A percentile compares a stretch with the other conserved stretches of the same genome.
These are phyloP conservation scores for Fusarium staphyleae DNA, from an alignment of 2,329 filamentous ascomycete genomes.

Conservation along the genomic window DNA sequence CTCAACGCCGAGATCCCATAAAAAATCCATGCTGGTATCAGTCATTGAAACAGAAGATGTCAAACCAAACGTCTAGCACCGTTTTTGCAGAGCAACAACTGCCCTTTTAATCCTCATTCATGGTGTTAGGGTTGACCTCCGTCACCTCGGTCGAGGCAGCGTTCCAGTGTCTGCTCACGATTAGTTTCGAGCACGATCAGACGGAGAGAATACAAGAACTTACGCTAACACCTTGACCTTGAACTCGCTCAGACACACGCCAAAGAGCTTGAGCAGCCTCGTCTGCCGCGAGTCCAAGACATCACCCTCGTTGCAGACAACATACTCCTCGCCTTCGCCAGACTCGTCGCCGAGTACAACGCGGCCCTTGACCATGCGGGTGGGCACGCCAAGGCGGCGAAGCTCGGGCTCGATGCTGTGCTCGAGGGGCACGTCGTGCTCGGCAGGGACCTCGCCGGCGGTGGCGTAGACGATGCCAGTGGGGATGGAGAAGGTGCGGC, in stretches of 20 bases:
- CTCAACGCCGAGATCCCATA: slow-evolving; percentile 48
- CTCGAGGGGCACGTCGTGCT: slow-evolving; percentile 85
- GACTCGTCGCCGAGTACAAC: slow-evolving; percentile 71
- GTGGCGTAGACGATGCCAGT: slow-evolving; percentile 81
- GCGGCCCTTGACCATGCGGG: slow-evolving; percentile 85
- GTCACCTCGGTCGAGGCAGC: slow-evolving; percentile 66
- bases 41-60: slow-evolving; percentile 43
- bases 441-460: slow-evolving; percentile 78
- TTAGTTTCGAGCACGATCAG: background rate
- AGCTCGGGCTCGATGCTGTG: slow-evolving; percentile 91
- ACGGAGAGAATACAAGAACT: slow-evolving; percentile 43
- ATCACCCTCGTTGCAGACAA: slow-evolving; percentile 85
- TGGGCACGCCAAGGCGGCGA: slow-evolving; percentile 88
- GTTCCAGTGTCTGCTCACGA: slow-evolving; percentile 63
- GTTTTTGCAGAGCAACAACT: slow-evolving; percentile 22
- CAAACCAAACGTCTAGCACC: slow-evolving; percentile 40
- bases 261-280: slow-evolving; percentile 90
- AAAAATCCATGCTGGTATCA: slow-evolving; percentile 47
- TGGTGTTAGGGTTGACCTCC: slow-evolving; percentile 54
- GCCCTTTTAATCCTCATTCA: slow-evolving; percentile 44
- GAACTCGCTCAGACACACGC: slow-evolving; percentile 90
- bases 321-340: slow-evolving; percentile 67
- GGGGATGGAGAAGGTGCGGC: slow-evolving; percentile 80
- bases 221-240: slow-evolving; percentile 79
- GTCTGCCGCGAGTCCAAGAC: slow-evolving; percentile 90